Evolutionary conservation across 129 eudicot species (phyloP).

Genomic region (Pseudognaphalium luteoalbum): DNA sequence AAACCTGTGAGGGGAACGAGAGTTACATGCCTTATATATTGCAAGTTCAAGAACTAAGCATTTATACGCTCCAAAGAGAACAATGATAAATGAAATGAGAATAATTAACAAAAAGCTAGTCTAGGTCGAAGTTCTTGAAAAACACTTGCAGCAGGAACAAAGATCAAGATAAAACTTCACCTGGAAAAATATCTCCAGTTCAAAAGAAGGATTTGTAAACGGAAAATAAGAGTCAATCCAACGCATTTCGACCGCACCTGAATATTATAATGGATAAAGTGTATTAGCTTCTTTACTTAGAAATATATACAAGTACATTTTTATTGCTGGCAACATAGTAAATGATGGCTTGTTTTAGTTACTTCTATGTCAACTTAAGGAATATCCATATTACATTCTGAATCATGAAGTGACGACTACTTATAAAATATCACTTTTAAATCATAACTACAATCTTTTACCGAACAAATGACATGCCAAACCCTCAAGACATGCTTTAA

Average conservation of each 20-base stretch:
- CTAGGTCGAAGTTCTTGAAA: neutral
- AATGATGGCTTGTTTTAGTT: neutral
- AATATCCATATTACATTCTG: neutral
- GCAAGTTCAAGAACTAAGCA: neutral
- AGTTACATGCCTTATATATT: conserved; percentile 3
- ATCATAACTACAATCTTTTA: conserved; percentile 23
- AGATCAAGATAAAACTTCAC: conserved; percentile 33
- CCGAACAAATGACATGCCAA: conserved; percentile 89
- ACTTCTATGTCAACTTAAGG: neutral
- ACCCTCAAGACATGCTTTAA: conserved; percentile 91
- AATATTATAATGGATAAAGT: conserved; percentile 24
- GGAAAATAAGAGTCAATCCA: conserved; percentile 98
- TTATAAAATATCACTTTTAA: neutral
- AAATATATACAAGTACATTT: neutral
- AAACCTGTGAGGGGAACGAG: neutral
- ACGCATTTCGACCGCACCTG: conserved; percentile 99
- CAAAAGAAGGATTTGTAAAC: conserved; percentile 88
- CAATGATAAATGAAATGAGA: neutral
- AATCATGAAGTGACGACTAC: neutral
- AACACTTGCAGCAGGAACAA: neutral
- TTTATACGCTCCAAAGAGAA: neutral
- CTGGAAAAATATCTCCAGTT: conserved; percentile 94
- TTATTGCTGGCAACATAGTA: neutral
- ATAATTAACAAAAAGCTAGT: neutral
- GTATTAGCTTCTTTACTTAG: neutral